Evolutionary conservation across 768 basidiomycete genomes (phyloP).

Genomic region (Boletus sp.): DNA sequence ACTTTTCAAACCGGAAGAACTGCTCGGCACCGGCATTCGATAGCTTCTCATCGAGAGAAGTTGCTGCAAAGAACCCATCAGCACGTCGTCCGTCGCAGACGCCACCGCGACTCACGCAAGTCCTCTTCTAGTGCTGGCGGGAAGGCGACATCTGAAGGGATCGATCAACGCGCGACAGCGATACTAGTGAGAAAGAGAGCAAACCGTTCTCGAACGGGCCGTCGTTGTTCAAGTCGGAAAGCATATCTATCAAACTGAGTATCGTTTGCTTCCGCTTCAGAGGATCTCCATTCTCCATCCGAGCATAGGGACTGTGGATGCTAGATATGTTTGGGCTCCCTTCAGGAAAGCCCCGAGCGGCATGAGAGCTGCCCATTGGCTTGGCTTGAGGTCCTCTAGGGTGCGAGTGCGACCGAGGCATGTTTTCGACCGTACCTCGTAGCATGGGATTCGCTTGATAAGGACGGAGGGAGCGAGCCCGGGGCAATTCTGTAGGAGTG

Average conservation of each 20-base stretch:
- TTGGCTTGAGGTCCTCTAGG: slow-evolving; percentile 27
- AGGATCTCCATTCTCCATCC: slow-evolving; percentile 29
- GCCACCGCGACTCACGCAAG: slow-evolving; percentile 30
- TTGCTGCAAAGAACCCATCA: slow-evolving; percentile 28
- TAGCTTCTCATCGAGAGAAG: slow-evolving; percentile 49
- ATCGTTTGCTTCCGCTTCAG: slow-evolving; percentile 45
- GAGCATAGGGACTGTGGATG: slow-evolving; percentile 28
- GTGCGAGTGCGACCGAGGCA: slow-evolving; percentile 26
- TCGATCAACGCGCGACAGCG: slow-evolving; percentile 6
- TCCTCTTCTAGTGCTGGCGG: slow-evolving; percentile 44
- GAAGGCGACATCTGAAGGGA: slow-evolving; percentile 25
- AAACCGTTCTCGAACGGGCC: slow-evolving; percentile 34
- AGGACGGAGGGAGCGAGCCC: slow-evolving; percentile 18
- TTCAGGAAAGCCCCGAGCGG: slow-evolving; percentile 29
- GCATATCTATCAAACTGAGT: slow-evolving; percentile 45
- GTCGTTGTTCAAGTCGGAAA: slow-evolving; percentile 45
- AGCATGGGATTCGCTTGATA: slow-evolving; percentile 30
- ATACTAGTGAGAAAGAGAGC: slow-evolving; percentile 8
- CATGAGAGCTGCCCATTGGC: slow-evolving; percentile 22
- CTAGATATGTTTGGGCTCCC: slow-evolving; percentile 23
- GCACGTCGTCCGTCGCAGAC: slow-evolving; percentile 3
- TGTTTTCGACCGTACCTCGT: slow-evolving; percentile 32
- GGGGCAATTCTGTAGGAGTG: slow-evolving; percentile 22
- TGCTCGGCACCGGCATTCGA: slow-evolving; percentile 49
- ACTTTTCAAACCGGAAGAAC: slow-evolving; percentile 50